Evolutionary conservation across 257 asterid genomes (phyloP).

Genomic region (Solanum rostratum): DNA sequence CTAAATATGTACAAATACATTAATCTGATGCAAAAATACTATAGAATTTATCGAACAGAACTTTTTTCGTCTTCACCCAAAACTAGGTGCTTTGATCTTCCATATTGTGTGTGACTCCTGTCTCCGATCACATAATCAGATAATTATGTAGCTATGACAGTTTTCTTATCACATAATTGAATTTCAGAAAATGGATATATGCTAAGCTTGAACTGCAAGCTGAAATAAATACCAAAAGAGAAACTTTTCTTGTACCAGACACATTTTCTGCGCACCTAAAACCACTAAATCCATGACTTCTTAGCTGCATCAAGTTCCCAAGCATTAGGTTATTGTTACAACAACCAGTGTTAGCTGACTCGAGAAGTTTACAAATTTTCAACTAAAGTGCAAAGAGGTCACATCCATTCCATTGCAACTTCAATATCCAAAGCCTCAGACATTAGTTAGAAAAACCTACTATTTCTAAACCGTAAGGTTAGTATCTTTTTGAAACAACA

Average conservation of each 20-base stretch:
- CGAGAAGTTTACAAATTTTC: not conserved
- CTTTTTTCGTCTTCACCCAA: not conserved
- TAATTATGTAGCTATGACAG: not conserved
- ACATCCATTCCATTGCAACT: not conserved
- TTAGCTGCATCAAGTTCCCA: not conserved
- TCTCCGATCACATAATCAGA: not conserved
- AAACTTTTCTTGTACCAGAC: not conserved
- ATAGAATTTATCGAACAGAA: not conserved
- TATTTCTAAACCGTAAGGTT: not conserved
- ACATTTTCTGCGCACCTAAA: not conserved
- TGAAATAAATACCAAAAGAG: not conserved
- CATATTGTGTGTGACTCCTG: not conserved
- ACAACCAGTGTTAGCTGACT: not conserved
- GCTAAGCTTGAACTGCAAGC: not conserved
- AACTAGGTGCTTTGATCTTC: not conserved
- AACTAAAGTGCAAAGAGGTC: not conserved
- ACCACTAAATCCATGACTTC: not conserved
- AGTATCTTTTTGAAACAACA: not conserved
- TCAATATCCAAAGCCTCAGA: not conserved
- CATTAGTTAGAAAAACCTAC: not conserved
- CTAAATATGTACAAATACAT: not conserved
- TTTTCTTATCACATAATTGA: not conserved
- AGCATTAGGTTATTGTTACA: not conserved
- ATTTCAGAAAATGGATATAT: not conserved
- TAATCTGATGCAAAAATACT: not conserved